Evolutionary conservation across 352 stramenopile species (phyloP).

Genomic region (Phytophthora melonis): DNA sequence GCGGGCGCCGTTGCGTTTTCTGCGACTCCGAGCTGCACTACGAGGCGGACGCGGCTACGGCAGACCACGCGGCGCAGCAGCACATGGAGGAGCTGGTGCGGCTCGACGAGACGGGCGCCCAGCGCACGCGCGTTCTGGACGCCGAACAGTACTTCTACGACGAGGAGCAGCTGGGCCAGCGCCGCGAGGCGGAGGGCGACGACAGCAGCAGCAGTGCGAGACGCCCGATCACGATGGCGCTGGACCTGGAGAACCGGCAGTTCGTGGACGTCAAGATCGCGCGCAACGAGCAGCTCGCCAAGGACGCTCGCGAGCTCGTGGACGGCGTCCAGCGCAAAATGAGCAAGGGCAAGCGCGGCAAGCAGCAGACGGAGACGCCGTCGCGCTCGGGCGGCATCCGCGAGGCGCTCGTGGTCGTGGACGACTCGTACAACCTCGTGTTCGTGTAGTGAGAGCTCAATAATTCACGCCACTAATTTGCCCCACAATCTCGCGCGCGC

Average conservation of each 20-base stretch:
- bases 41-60: conserved; percentile 41
- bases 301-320: conserved; percentile 61
- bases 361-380: conserved; percentile 12
- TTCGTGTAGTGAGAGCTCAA: conserved; percentile 46
- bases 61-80: conserved; percentile 47
- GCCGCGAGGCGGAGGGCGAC: not conserved
- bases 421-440: conserved; percentile 60
- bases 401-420: conserved; percentile 40
- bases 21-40: conserved; percentile 70
- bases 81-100: conserved; percentile 69
- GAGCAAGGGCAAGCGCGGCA: conserved; percentile 39
- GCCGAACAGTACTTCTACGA: conserved; percentile 49
- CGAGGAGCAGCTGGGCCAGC: conserved; percentile 37
- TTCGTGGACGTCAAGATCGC: conserved; percentile 51
- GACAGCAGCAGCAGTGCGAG: conserved; percentile 10
- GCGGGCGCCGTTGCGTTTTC: conserved; percentile 58
- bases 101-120: conserved; percentile 53
- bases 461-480: conserved; percentile 14
- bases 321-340: conserved; percentile 60
- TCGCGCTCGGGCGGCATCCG: conserved; percentile 3
- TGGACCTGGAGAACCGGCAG: conserved; percentile 58
- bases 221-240: conserved; percentile 50
- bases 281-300: conserved; percentile 65
- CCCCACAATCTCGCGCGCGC: not conserved
- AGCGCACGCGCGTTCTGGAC: conserved; percentile 60